Percentiles rank a stretch among this genome's conserved stretches.
Evolutionary conservation across 441 rosid species (phyloP).

Genomic region (Gossypium gossypioides): DNA sequence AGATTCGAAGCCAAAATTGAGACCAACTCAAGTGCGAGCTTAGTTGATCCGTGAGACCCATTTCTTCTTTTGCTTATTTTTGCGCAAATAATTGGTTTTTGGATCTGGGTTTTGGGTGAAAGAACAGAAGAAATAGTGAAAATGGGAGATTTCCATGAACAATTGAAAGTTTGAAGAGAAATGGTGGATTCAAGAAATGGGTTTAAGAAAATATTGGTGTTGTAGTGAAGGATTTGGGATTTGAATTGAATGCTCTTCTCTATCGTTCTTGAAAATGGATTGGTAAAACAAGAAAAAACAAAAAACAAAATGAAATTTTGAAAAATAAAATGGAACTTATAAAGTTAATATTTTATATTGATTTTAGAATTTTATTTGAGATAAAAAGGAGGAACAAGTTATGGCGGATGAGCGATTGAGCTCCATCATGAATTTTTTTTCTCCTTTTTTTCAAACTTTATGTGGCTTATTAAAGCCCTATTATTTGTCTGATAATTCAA

Average conservation of each 20-base stretch:
- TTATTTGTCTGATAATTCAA: too few relatives aligned
- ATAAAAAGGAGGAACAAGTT: too few relatives aligned
- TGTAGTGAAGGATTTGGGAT: slow-evolving; percentile 10
- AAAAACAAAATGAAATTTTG: too few relatives aligned
- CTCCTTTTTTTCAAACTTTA: too few relatives aligned
- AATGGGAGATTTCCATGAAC: slow-evolving; percentile 11
- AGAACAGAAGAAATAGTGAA: neutral
- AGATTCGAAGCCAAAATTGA: slow-evolving; percentile 26
- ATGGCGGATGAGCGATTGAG: too few relatives aligned
- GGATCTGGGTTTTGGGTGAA: slow-evolving; percentile 18
- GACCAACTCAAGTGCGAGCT: slow-evolving; percentile 24
- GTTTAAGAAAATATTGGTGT: neutral
- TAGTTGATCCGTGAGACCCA: slow-evolving; percentile 20
- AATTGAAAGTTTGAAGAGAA: slow-evolving; percentile 6
- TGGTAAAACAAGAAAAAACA: neutral
- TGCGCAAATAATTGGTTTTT: slow-evolving; percentile 22
- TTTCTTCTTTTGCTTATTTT: slow-evolving; percentile 27
- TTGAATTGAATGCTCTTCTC: slow-evolving; percentile 6
- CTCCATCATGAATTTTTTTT: too few relatives aligned
- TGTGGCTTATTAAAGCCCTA: too few relatives aligned
- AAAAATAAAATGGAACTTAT: too few relatives aligned
- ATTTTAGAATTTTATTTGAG: too few relatives aligned
- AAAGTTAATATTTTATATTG: too few relatives aligned
- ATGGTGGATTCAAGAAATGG: slow-evolving; percentile 4
- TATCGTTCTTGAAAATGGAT: slow-evolving; percentile 12